phyloP scores from a whole-genome alignment of 2,329 filamentous ascomycete species.

The Clarireedia paspali region DNA sequence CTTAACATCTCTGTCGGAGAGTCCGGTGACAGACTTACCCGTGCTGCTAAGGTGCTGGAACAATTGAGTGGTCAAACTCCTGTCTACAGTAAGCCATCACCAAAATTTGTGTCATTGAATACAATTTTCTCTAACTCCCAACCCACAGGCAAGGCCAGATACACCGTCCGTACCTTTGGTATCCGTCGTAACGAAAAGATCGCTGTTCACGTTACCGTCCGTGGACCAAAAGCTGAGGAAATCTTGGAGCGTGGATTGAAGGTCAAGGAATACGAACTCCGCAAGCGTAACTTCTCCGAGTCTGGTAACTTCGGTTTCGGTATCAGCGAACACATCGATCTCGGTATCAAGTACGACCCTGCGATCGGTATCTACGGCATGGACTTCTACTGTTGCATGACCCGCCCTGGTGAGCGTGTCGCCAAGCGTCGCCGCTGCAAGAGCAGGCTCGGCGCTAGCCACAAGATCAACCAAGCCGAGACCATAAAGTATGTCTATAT shows the following conservation, averaged over 20 bases:
- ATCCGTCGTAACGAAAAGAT: constrained; percentile 99
- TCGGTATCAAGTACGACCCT: constrained; percentile 99
- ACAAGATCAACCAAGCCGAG: constrained; percentile 92
- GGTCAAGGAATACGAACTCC: constrained; percentile 99
- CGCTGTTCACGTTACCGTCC: constrained; percentile 97
- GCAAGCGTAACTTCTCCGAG: constrained; percentile 99
- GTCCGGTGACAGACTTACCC: constrained; percentile 99
- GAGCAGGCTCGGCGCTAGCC: constrained; percentile 75
- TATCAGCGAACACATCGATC: constrained; percentile 99
- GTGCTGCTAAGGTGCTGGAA: constrained; percentile 99
- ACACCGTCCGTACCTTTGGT: constrained; percentile 99
- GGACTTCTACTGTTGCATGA: constrained; percentile 99
- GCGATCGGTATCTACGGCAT: constrained; percentile 99
- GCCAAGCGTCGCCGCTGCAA: constrained; percentile 88
- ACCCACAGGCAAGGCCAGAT: constrained; percentile 86
- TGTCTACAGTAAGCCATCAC: constrained; percentile 77
- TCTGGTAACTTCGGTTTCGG: constrained; percentile 99
- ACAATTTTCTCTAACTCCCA: constrained; percentile 13
- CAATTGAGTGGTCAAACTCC: constrained; percentile 99
- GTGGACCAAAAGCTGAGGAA: constrained; percentile 98
- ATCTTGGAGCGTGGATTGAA: constrained; percentile 99
- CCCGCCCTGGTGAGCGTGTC: constrained; percentile 96
- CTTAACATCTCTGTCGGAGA: constrained; percentile 99
- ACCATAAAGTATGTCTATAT: constrained; percentile 59
- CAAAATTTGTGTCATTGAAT: constrained; percentile 11